A percentile compares a stretch with the other conserved stretches of the same genome.
phyloP scores from a whole-genome alignment of 805 yeast genomes.

The Candida ficus region DNA sequence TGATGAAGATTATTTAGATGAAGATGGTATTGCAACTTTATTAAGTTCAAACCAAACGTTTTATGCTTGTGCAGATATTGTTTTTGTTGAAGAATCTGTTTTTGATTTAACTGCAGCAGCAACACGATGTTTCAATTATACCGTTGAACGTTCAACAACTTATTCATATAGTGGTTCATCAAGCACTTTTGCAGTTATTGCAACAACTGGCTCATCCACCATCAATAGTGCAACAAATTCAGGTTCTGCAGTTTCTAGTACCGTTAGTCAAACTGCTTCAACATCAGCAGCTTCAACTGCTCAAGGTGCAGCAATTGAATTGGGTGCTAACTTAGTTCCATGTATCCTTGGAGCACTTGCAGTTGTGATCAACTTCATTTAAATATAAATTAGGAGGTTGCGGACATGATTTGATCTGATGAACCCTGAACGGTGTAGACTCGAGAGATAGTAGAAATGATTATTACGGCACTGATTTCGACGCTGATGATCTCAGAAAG shows the following conservation, averaged over 20 bases:
- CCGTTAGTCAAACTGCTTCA: neutral
- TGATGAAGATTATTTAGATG: conserved; percentile 17
- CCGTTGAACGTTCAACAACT: conserved; percentile 31
- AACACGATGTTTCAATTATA: conserved; percentile 36
- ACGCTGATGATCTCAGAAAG: no score
- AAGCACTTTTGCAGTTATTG: neutral
- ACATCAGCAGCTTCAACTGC: neutral
- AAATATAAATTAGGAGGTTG: no score
- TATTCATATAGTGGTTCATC: conserved; percentile 8
- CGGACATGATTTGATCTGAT: no score
- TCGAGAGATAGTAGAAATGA: no score
- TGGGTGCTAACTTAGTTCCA: neutral
- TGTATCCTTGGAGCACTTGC: neutral
- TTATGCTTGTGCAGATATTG: conserved; percentile 40
- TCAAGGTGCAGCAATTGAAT: neutral
- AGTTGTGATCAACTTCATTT: neutral
- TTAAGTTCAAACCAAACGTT: conserved; percentile 35
- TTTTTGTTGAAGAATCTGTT: conserved; percentile 18
- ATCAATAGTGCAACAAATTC: no score
- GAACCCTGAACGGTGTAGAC: no score
- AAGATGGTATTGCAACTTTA: conserved; percentile 30
- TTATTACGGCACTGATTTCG: no score
- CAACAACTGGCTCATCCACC: no score
- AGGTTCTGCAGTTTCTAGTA: no score
- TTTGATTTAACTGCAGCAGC: conserved; percentile 31